These are phyloP conservation scores for Cladosporium oxysporum DNA, from an alignment of 2,329 filamentous ascomycete genomes.

Conservation along the genomic window DNA sequence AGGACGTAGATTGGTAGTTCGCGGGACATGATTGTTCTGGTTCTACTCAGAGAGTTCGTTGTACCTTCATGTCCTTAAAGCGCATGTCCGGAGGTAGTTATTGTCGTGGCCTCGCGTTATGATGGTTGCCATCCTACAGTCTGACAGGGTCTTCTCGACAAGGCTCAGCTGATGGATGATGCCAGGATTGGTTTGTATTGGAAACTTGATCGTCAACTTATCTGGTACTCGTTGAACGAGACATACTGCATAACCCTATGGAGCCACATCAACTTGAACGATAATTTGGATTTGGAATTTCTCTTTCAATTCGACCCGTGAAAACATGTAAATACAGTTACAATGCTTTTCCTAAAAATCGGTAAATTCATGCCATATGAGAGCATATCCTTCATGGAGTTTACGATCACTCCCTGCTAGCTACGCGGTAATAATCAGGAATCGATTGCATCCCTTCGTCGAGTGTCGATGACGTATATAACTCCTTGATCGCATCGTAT, in stretches of 20 bases:
- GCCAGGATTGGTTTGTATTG: neutral
- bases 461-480: neutral
- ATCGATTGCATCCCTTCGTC: neutral
- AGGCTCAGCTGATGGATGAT: neutral
- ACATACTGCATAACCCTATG: neutral
- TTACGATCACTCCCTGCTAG: neutral
- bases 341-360: neutral
- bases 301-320: neutral
- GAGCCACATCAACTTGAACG: neutral
- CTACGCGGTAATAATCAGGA: neutral
- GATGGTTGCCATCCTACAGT: neutral
- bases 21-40: neutral
- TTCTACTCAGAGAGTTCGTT: neutral
- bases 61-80: neutral
- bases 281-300: neutral
- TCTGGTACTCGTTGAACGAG: neutral
- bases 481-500: neutral
- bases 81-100: neutral
- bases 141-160: neutral
- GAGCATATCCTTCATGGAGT: neutral
- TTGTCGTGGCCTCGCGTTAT: neutral
- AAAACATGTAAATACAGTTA: neutral
- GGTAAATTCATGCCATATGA: neutral
- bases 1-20: constrained; percentile 23
- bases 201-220: neutral